Conservation (phyloP, 306 rosid genomes). For the Vigna radiata region DNA sequence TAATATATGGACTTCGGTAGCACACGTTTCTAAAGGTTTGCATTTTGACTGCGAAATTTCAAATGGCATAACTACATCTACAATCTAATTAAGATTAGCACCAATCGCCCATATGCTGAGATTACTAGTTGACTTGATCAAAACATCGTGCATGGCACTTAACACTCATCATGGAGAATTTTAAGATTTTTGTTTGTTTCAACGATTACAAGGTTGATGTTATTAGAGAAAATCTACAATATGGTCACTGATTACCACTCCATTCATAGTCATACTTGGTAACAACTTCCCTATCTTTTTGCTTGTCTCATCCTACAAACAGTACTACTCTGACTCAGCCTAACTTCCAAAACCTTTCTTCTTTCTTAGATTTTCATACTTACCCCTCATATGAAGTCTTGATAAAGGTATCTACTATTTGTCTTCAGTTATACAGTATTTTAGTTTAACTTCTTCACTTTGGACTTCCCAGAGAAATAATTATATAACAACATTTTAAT, state of each 20-base stretch:
- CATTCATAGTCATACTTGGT: neutral
- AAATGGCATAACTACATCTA: neutral
- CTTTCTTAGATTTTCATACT: too few relatives aligned
- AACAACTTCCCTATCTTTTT: neutral
- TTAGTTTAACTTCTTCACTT: neutral
- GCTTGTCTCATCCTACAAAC: neutral
- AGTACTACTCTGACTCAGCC: too few relatives aligned
- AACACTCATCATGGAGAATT: neutral
- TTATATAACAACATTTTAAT: too few relatives aligned
- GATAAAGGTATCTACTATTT: neutral
- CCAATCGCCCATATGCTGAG: neutral
- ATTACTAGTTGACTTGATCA: conserved; percentile 6
- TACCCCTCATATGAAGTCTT: too few relatives aligned
- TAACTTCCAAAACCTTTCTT: too few relatives aligned
- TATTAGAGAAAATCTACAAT: neutral
- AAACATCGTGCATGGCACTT: neutral
- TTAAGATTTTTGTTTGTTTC: neutral
- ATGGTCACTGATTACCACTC: neutral
- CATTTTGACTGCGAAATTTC: neutral
- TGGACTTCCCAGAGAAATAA: neutral
- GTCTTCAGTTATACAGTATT: neutral
- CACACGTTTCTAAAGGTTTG: neutral
- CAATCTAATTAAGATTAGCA: neutral
- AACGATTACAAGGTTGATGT: neutral
- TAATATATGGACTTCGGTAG: neutral